Conservation (phyloP, 2,329 filamentous ascomycete genomes). For the Teratosphaeria zuluensis region DNA sequence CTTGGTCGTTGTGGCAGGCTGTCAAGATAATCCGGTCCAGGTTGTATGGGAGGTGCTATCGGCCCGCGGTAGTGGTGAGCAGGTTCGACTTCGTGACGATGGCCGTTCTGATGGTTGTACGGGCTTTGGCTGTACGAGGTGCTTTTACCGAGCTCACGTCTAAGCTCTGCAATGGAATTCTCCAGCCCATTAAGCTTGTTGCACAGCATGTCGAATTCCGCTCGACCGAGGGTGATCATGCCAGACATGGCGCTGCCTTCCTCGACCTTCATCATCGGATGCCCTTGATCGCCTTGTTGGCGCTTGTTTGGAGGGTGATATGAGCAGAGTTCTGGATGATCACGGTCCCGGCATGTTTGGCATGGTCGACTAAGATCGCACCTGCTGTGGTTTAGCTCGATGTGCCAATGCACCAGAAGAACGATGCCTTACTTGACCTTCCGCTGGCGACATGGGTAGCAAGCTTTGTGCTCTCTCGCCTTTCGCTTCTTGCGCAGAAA, state of each 20-base stretch:
- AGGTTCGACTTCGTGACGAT: slow-evolving; percentile 2
- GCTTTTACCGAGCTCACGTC: slow-evolving; percentile 19
- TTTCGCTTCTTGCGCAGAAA: slow-evolving; percentile 42
- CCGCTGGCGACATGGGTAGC: slow-evolving; percentile 40
- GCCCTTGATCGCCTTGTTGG: slow-evolving; percentile 18
- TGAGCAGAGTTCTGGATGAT: slow-evolving; percentile 42
- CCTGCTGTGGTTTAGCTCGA: slow-evolving; percentile 16
- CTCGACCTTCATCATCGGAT: slow-evolving; percentile 8
- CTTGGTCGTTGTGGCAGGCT: slow-evolving; percentile 8
- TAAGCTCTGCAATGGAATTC: slow-evolving; percentile 36
- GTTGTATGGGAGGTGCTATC: background rate
- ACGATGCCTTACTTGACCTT: slow-evolving; percentile 24
- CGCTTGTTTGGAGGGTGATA: slow-evolving; percentile 30
- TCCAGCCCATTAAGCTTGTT: slow-evolving; percentile 39
- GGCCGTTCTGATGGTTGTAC: background rate
- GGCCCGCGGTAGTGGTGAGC: background rate
- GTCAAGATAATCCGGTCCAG: background rate
- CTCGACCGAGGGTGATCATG: slow-evolving; percentile 22
- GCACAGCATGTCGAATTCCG: slow-evolving; percentile 41
- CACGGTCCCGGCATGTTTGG: slow-evolving; percentile 41
- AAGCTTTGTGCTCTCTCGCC: slow-evolving; percentile 43
- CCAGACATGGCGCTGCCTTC: slow-evolving; percentile 9
- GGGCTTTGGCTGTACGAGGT: slow-evolving; percentile 6
- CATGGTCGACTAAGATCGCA: slow-evolving; percentile 40
- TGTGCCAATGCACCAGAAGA: background rate